Evolutionary conservation across 495 filamentous ascomycete species (phyloP).

Genomic region (Neohortaea acidophila): DNA sequence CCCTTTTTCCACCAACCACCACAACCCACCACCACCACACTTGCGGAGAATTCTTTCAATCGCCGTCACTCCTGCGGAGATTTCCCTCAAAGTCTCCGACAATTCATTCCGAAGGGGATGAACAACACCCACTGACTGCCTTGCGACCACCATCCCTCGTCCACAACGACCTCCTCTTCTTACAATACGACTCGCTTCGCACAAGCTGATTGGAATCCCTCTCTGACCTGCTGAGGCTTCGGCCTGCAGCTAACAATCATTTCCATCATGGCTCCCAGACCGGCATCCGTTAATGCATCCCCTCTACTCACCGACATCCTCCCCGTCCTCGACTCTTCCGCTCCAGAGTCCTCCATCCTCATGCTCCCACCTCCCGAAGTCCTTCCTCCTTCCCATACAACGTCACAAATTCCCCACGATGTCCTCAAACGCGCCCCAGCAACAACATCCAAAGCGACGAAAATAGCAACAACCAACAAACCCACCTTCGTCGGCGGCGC

Average conservation of each 20-base stretch:
- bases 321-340: neutral
- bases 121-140: too few species aligned
- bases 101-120: too few species aligned
- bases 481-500: neutral
- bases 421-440: neutral
- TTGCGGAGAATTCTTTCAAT: too few species aligned
- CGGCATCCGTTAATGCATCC: neutral
- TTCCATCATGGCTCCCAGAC: slow-evolving; percentile 3
- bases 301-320: neutral
- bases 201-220: too few species aligned
- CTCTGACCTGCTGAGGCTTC: slow-evolving; percentile 8
- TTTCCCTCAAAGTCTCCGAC: too few species aligned
- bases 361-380: neutral
- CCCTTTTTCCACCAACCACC: too few species aligned
- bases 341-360: neutral
- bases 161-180: too few species aligned
- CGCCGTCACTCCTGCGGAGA: too few species aligned
- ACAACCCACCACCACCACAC: too few species aligned
- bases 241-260: slow-evolving; percentile 4
- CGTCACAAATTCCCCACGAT: neutral
- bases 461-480: too few species aligned
- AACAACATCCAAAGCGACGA: neutral
- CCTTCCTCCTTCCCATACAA: neutral
- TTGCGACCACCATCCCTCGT: too few species aligned
- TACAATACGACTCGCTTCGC: too few species aligned